Conservation (phyloP, 148 eudicot genomes). For the Heliosperma pusillum region DNA sequence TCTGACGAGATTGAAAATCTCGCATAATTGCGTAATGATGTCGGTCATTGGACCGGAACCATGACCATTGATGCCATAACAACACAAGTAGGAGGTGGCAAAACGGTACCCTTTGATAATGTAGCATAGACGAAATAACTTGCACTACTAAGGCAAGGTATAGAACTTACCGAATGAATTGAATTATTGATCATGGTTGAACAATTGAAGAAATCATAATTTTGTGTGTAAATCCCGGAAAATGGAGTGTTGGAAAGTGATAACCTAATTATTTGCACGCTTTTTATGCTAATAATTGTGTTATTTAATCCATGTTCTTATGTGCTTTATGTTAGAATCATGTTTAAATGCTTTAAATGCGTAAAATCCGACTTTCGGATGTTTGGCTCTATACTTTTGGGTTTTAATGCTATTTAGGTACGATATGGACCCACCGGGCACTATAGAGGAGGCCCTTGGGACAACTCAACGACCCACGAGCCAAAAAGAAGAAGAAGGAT, state of each 20-base stretch:
- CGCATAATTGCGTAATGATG: constrained; percentile 12
- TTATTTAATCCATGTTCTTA: no score
- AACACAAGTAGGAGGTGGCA: neutral
- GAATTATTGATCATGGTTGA: constrained; percentile 1
- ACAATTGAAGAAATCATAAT: constrained; percentile 26
- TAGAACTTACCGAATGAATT: constrained; percentile 5
- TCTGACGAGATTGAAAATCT: constrained; percentile 25
- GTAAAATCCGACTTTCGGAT: no score
- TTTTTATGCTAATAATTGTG: no score
- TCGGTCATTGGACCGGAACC: constrained; percentile 43
- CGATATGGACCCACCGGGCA: no score
- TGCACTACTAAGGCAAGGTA: constrained; percentile 42
- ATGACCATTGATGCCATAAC: constrained; percentile 17
- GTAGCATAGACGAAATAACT: constrained; percentile 39
- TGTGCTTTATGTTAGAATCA: no score
- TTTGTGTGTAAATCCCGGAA: constrained; percentile 6
- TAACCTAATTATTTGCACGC: no score
- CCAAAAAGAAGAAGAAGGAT: no score
- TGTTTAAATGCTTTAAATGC: no score
- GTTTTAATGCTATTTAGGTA: no score
- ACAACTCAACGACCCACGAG: no score
- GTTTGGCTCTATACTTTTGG: no score
- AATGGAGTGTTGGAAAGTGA: constrained; percentile 16
- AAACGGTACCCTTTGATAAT: neutral
- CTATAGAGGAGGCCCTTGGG: no score